A percentile compares a stretch with the other conserved stretches of the same genome.
These are phyloP conservation scores for Fusarium oligoseptatum DNA, from an alignment of 2,329 filamentous ascomycete genomes.

Conservation along the genomic window DNA sequence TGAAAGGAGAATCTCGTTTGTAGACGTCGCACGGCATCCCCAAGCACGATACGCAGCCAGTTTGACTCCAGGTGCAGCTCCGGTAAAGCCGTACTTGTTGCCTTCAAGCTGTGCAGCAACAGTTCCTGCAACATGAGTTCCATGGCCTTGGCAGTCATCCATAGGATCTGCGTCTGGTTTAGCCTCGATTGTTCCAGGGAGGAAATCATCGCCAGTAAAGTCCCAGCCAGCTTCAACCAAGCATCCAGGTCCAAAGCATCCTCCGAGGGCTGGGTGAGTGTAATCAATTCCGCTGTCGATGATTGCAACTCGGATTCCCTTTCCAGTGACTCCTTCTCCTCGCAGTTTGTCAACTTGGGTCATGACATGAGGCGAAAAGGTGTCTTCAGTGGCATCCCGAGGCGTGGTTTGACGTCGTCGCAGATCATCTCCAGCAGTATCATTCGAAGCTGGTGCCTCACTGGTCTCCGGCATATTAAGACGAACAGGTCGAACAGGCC, in stretches of 20 bases:
- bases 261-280: conserved; percentile 71
- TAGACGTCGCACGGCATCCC: conserved; percentile 8
- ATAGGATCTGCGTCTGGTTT: conserved; percentile 57
- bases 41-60: conserved; percentile 62
- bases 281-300: conserved; percentile 70
- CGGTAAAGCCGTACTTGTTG: conserved; percentile 62
- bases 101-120: conserved; percentile 66
- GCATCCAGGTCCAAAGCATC: conserved; percentile 70
- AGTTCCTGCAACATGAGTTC: conserved; percentile 70
- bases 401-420: not conserved
- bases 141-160: conserved; percentile 65
- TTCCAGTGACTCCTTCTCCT: conserved; percentile 59
- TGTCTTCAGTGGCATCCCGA: not conserved
- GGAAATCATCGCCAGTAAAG: conserved; percentile 65
- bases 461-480: not conserved
- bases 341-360: conserved; percentile 65
- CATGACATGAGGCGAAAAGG: conserved; percentile 58
- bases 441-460: not conserved
- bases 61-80: conserved; percentile 66
- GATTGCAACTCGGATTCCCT: conserved; percentile 63
- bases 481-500: not conserved
- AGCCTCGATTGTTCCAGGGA: not conserved
- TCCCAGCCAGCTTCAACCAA: conserved; percentile 68
- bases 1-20: conserved; percentile 66
- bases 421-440: not conserved